A percentile compares a stretch with the other conserved stretches of the same genome.
Evolutionary conservation across 331 rosid species (phyloP).

Genomic region (Arachis monticola): DNA sequence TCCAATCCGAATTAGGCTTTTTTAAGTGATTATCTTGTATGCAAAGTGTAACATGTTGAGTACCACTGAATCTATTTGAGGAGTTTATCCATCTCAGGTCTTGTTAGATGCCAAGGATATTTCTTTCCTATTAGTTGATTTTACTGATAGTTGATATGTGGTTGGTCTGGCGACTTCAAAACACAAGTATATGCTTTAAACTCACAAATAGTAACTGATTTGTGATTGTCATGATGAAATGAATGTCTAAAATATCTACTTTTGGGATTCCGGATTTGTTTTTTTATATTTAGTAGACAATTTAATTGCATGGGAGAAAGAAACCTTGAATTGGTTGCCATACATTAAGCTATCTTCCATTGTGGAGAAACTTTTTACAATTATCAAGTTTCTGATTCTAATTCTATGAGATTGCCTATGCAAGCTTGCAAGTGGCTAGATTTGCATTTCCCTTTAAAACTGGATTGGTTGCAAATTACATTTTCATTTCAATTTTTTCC

Average conservation of each 20-base stretch:
- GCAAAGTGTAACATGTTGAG: neutral
- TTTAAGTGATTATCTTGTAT: neutral
- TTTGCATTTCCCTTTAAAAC: constrained; percentile 6
- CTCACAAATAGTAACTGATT: neutral
- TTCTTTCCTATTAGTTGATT: neutral
- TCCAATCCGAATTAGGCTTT: neutral
- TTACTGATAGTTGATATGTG: neutral
- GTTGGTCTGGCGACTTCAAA: neutral
- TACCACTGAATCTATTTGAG: neutral
- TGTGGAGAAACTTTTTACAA: neutral
- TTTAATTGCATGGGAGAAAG: neutral
- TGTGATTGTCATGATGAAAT: neutral
- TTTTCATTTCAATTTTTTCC: neutral
- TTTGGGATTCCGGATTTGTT: constrained; percentile 13
- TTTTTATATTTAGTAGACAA: constrained; percentile 13
- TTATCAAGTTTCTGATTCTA: constrained; percentile 14
- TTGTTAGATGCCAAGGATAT: neutral
- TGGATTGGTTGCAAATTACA: neutral
- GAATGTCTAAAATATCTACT: neutral
- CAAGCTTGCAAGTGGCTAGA: constrained; percentile 9
- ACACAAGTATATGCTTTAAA: constrained; percentile 19
- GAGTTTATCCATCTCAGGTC: neutral
- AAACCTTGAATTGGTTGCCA: neutral
- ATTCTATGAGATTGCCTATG: neutral
- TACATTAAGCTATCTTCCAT: neutral